Evolutionary conservation across 108 stramenopile species (phyloP).

Genomic region (Skeletonema potamos): DNA sequence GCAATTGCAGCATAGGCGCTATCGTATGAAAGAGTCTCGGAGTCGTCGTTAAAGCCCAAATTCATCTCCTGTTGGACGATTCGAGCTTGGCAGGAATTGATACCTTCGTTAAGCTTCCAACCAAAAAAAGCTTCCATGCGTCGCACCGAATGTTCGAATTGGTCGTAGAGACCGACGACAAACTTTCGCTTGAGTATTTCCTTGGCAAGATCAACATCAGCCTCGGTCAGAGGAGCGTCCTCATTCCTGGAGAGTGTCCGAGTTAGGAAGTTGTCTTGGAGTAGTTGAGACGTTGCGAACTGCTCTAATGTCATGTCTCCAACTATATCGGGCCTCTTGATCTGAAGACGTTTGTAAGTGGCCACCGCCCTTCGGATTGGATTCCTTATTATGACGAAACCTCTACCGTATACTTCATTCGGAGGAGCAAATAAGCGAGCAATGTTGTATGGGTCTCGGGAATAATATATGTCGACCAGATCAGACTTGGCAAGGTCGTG

Average conservation of each 20-base stretch:
- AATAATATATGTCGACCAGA: conserved; percentile 12
- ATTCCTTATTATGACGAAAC: conserved; percentile 21
- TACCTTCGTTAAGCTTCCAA: conserved; percentile 20
- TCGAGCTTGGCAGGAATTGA: conserved; percentile 3
- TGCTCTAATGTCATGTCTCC: conserved; percentile 22
- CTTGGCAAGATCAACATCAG: conserved; percentile 38
- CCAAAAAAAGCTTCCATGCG: conserved; percentile 51
- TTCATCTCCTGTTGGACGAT: conserved; percentile 1
- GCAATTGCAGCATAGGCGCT: conserved; percentile 8
- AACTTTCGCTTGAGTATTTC: conserved; percentile 48
- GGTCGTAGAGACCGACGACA: conserved; percentile 39
- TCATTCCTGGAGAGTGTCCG: conserved; percentile 24
- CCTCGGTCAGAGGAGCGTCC: background rate
- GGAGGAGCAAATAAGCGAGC: conserved; percentile 35
- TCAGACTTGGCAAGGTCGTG: conserved; percentile 23
- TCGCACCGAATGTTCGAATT: conserved; percentile 24
- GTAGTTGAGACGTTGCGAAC: conserved; percentile 11
- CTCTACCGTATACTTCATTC: conserved; percentile 16
- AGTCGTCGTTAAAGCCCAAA: conserved; percentile 14
- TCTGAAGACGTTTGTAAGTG: conserved; percentile 16
- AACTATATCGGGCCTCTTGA: conserved; percentile 7
- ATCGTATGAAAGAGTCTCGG: background rate
- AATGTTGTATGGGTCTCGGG: conserved; percentile 14
- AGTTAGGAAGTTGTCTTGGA: conserved; percentile 42
- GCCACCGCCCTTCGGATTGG: conserved; percentile 29